Percentiles rank a stretch among this genome's conserved stretches.
Conservation (phyloP, 441 rosid species). For the Breynia disticha region DNA sequence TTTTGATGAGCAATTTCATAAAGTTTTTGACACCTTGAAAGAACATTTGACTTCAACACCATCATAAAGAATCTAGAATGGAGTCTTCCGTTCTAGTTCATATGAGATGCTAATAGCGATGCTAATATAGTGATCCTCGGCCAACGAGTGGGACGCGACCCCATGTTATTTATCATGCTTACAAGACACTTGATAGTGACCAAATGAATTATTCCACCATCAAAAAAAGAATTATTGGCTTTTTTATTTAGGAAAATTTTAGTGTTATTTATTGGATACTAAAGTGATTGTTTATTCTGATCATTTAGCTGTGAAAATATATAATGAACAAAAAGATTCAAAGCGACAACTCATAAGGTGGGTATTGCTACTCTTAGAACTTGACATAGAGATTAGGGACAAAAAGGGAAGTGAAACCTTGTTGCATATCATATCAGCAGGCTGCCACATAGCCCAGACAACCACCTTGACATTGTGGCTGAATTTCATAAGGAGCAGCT, state of each 20-base stretch:
- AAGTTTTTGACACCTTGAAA: slow-evolving; percentile 1
- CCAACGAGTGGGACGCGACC: background rate
- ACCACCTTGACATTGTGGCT: too few relatives aligned
- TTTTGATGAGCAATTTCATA: background rate
- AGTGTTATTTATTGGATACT: background rate
- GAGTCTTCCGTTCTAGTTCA: background rate
- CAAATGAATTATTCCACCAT: slow-evolving; percentile 3
- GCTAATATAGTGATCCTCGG: background rate
- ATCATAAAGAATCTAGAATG: background rate
- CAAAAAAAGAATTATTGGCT: background rate
- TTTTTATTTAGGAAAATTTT: background rate
- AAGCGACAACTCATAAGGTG: background rate
- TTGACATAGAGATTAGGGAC: slow-evolving; percentile 3
- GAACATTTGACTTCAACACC: background rate
- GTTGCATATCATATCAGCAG: too few relatives aligned
- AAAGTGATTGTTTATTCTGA: slow-evolving; percentile 2
- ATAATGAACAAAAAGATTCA: background rate
- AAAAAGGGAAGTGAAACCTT: too few relatives aligned
- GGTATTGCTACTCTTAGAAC: background rate
- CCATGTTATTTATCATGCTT: slow-evolving; percentile 5
- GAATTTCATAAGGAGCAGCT: too few relatives aligned
- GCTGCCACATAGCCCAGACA: too few relatives aligned
- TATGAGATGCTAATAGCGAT: slow-evolving; percentile 7
- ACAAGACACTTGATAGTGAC: background rate
- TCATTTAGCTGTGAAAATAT: background rate